Base-by-base conservation (phyloP, 768 basidiomycete species). In the Xanthoconium purpureum region DNA sequence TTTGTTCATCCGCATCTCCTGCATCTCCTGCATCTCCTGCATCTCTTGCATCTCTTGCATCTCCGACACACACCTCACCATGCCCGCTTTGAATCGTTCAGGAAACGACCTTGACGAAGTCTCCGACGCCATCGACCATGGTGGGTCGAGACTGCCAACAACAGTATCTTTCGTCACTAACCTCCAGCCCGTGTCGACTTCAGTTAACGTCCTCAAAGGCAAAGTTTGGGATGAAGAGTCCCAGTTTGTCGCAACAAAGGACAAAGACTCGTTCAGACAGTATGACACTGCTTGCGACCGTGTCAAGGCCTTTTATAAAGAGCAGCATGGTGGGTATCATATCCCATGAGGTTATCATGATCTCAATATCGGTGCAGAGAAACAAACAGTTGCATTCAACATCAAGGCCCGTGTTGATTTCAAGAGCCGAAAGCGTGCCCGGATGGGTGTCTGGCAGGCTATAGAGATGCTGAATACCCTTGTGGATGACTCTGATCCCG, bases 401-500 rank as follows among this genome's bases (percentile, higher is more conserved):
- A 79, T 94, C 61, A 79, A 84, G 54, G 84, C 85, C 6, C 87
- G 93, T 10, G 84, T 83, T 11, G 79, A 88, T 59, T 91, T 91
- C 73, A 84, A 85, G 66, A 84, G 73, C 55, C 80, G 76, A 36
- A 79, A 74, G 50, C 82, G 87, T 29, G 88, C 83, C 4, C 79
- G 84, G n/a, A 92, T 94, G 91, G 76, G 87, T 62, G 73, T 93
- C 39, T 93, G 90, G 90, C 83, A 90, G 61, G 90, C 90, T 11
- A 92, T 93, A 73, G 89, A 92, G 64, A 84, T 84, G 79, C 83
- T 95, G 46, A 85, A 94, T 66, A 93, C 89, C 2, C 78, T 95
- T 42, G 81, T 94, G 54, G 91, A 95, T 69, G 91, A 94, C 60
- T 92, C 90, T 9, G 94, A 96, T 72, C 94, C 94, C 51, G 94